Evolutionary conservation across 108 stramenopile species (phyloP).

Genomic region (Pseudonitzschia multiseries): DNA sequence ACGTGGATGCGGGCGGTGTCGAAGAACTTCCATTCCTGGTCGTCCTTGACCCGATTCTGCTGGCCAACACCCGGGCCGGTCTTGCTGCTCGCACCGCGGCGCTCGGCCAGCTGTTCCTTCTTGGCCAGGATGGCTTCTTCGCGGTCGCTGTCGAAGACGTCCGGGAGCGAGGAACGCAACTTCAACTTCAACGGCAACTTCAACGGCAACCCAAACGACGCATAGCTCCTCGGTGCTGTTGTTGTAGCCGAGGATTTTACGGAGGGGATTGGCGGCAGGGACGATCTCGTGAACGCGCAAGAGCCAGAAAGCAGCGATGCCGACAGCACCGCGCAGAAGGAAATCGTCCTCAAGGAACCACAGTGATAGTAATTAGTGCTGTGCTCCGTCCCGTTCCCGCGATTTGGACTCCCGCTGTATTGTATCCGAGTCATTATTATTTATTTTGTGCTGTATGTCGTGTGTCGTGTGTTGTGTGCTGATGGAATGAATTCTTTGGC

Average conservation of each 20-base stretch:
- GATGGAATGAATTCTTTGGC: too few relatives aligned
- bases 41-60: conserved; percentile 32
- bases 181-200: too few relatives aligned
- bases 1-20: conserved; percentile 89
- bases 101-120: conserved; percentile 15
- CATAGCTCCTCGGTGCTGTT: too few relatives aligned
- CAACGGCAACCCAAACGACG: too few relatives aligned
- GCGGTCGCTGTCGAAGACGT: conserved; percentile 42
- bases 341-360: background rate
- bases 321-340: background rate
- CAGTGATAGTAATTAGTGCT: too few relatives aligned
- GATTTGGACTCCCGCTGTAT: background rate
- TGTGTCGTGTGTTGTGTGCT: background rate
- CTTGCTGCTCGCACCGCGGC: conserved; percentile 11
- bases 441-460: background rate
- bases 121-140: conserved; percentile 32
- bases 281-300: conserved; percentile 1
- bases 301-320: background rate
- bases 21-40: conserved; percentile 92
- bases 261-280: too few relatives aligned
- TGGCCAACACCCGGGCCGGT: conserved; percentile 8
- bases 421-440: background rate
- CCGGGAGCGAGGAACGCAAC: background rate
- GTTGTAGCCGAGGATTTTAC: too few relatives aligned
- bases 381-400: background rate